phyloP scores from a whole-genome alignment of 2,329 filamentous ascomycete genomes.

The Xylaria sp. region DNA sequence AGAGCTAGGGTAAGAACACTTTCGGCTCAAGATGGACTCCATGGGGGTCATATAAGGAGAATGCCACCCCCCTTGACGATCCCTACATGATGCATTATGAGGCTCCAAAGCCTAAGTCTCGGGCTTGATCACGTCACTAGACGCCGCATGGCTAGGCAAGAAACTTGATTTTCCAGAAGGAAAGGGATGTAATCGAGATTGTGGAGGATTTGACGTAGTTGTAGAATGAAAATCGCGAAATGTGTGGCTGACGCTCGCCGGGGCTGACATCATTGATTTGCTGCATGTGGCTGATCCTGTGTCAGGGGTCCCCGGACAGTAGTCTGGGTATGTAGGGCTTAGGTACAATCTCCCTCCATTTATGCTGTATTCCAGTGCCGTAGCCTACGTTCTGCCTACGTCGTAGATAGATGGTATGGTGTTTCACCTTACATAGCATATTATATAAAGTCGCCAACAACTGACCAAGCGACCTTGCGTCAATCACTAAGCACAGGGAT shows the following conservation, averaged over 20 bases:
- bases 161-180: constrained; percentile 33
- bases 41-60: constrained; percentile 23
- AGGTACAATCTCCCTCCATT: too few species aligned
- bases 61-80: neutral
- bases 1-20: neutral
- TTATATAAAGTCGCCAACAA: too few species aligned
- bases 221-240: constrained; percentile 14
- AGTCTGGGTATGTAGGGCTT: too few species aligned
- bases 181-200: constrained; percentile 31
- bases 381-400: too few species aligned
- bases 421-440: too few species aligned
- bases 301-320: constrained; percentile 16
- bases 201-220: constrained; percentile 35
- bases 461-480: neutral
- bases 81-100: constrained; percentile 21
- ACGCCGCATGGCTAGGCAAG: neutral
- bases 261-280: constrained; percentile 7
- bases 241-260: constrained; percentile 10
- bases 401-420: too few species aligned
- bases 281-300: constrained; percentile 11
- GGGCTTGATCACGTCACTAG: constrained; percentile 30
- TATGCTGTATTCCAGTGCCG: too few species aligned
- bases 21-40: neutral
- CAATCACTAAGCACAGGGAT: constrained; percentile 19
- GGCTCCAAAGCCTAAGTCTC: neutral